Percentiles rank a stretch among this genome's conserved stretches.
phyloP scores from a whole-genome alignment of 2,329 filamentous ascomycete species.

The Fusarium burgessii region DNA sequence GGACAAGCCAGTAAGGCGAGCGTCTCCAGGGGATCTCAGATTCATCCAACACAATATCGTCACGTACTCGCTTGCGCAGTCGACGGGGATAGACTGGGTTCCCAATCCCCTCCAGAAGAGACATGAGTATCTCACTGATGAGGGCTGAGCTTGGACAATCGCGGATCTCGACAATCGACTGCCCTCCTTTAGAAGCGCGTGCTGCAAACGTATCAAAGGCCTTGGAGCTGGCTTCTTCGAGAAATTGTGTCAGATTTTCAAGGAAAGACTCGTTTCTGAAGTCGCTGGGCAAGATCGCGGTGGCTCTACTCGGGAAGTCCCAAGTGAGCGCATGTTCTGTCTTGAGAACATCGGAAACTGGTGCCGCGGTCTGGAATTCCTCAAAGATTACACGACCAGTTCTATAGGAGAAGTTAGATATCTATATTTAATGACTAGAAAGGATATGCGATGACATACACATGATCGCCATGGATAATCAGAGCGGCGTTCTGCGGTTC shows the following conservation, averaged over 20 bases:
- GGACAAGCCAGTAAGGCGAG: slow-evolving; percentile 70
- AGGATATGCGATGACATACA: slow-evolving; percentile 16
- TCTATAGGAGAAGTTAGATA: slow-evolving; percentile 26
- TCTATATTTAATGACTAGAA: neutral
- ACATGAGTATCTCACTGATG: slow-evolving; percentile 70
- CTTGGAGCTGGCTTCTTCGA: slow-evolving; percentile 68
- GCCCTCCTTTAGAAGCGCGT: slow-evolving; percentile 63
- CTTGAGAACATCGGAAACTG: slow-evolving; percentile 63
- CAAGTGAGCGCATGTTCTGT: slow-evolving; percentile 64
- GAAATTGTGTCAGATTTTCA: slow-evolving; percentile 61
- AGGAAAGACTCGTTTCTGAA: slow-evolving; percentile 57
- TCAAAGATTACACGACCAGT: slow-evolving; percentile 57
- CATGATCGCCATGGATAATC: slow-evolving; percentile 38
- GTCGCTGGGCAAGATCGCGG: slow-evolving; percentile 55
- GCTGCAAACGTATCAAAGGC: slow-evolving; percentile 65
- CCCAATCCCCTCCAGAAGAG: slow-evolving; percentile 68
- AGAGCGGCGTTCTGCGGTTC: slow-evolving; percentile 50
- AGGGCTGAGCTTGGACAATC: slow-evolving; percentile 69
- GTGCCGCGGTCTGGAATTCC: slow-evolving; percentile 69
- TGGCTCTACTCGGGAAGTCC: slow-evolving; percentile 68
- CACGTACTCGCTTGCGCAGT: slow-evolving; percentile 67
- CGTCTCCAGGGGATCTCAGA: slow-evolving; percentile 71
- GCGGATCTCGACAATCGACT: slow-evolving; percentile 64
- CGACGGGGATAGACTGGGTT: slow-evolving; percentile 52
- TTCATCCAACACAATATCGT: slow-evolving; percentile 67